Base-by-base conservation (phyloP, 2,329 filamentous ascomycete species). In the Onygena corvina region DNA sequence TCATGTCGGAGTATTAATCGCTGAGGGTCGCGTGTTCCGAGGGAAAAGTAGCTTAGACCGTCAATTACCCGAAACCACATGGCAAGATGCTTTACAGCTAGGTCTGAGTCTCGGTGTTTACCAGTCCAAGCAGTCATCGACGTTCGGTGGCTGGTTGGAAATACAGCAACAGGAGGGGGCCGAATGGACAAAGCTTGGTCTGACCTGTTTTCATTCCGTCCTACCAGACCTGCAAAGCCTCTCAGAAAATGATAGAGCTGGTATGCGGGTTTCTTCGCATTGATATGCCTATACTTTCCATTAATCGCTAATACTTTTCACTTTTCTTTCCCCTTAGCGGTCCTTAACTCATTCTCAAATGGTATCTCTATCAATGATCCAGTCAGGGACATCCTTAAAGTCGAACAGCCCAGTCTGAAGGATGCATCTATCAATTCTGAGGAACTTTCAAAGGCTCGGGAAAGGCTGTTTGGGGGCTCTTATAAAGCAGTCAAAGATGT, bases 121-220 rank as follows among this genome's bases (percentile, higher is more conserved):
- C 11, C 25, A 47, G 11, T 47, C 30, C 14, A 14, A 11, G 4
- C 20, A 31, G 7, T 47, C 45, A n/a, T 12, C 18, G 2, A 47
- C 45, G 3, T 47, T 47, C 27, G 45, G 29, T 12, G 29, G 29
- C 3, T 33, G 25, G 25, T 8, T 47, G 4, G 45, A 34, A 12
- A 3, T 33, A 16, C 8, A 34, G 9, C 25, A 35, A 6, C 11
- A 18, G 25, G 31, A 34, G 6, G 29, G 29, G 30, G n/a, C 25
- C 3, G 14, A 4, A 16, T 47, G 45, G 45, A 14, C 18, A 16
- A 33, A 7, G 31, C 12, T 47, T 5, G 30, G 45, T 11, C 11
- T 47, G 12, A 47, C 45, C 18, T 35, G 45, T 18, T 47, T 25
- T 23, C 30, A 47, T 9, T 47, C 8, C 18, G 45, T 21, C 7